These are phyloP conservation scores for Wickerhamomyces bovis DNA, from an alignment of 805 yeast species.

Conservation along the genomic window DNA sequence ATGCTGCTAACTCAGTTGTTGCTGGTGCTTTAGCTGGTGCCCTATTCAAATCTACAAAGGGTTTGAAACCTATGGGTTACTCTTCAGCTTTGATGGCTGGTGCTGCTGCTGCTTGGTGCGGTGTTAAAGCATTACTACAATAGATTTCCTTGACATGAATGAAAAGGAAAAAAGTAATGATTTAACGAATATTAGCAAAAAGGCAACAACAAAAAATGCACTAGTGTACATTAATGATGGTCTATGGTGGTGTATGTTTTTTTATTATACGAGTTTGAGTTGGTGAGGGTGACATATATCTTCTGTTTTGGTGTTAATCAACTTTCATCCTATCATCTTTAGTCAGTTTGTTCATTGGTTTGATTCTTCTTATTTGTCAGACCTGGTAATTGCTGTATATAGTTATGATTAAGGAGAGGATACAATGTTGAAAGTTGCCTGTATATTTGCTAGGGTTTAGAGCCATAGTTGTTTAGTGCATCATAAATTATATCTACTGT, in stretches of 20 bases:
- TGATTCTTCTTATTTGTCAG: background rate
- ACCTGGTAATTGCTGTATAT: background rate
- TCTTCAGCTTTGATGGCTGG: conserved; percentile 81
- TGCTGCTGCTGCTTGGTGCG: conserved; percentile 93
- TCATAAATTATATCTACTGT: background rate
- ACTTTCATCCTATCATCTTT: background rate
- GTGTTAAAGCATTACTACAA: conserved; percentile 43
- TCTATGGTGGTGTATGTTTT: background rate
- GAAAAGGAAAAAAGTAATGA: background rate
- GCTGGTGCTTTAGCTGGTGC: conserved; percentile 95
- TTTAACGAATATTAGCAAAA: background rate
- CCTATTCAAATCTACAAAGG: conserved; percentile 77
- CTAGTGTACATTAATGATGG: background rate
- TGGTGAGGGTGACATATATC: background rate
- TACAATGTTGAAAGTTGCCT: background rate
- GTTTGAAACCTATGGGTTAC: conserved; percentile 81
- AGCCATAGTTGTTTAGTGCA: background rate
- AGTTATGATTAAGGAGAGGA: background rate
- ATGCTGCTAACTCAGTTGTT: conserved; percentile 71
- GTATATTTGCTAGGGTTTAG: background rate
- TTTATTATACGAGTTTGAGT: background rate
- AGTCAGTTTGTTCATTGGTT: background rate
- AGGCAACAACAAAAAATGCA: background rate
- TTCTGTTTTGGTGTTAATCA: background rate
- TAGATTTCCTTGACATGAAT: background rate